Percentiles rank a stretch among this genome's conserved stretches.
phyloP scores from a whole-genome alignment of 345 rosid species.

The Citrus medica region DNA sequence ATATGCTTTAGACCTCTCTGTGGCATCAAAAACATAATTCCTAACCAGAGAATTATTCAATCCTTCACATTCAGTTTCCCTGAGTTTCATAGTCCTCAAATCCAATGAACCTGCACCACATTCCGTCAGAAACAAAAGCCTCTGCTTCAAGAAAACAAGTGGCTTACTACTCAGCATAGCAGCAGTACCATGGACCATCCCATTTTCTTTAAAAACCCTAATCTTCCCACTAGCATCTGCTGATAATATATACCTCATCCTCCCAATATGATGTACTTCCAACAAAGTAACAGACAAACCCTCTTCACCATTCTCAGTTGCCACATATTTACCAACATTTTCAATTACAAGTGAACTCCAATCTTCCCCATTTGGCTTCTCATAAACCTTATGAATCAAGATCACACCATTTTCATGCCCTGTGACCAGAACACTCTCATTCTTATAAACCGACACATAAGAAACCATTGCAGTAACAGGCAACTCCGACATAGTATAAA shows the following conservation, averaged over 20 bases:
- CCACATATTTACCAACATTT: conserved; percentile 43
- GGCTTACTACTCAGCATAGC: conserved; percentile 52
- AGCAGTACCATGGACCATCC: conserved; percentile 70
- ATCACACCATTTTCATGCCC: conserved; percentile 73
- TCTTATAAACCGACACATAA: conserved; percentile 61
- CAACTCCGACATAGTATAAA: conserved; percentile 43
- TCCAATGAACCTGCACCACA: conserved; percentile 93
- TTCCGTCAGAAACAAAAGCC: conserved; percentile 86
- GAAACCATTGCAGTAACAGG: conserved; percentile 79
- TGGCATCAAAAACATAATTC: conserved; percentile 67
- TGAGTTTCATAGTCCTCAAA: conserved; percentile 79
- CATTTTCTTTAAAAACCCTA: conserved; percentile 61
- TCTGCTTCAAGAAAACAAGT: conserved; percentile 82
- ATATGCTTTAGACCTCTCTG: conserved; percentile 87
- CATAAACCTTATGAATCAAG: conserved; percentile 64
- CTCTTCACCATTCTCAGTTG: conserved; percentile 29
- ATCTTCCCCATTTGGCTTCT: conserved; percentile 62
- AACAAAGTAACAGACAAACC: conserved; percentile 49
- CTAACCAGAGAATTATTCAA: conserved; percentile 62
- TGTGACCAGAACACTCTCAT: conserved; percentile 72
- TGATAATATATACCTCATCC: conserved; percentile 65
- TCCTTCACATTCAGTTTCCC: conserved; percentile 88
- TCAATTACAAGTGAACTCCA: conserved; percentile 54
- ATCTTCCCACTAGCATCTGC: conserved; percentile 62
- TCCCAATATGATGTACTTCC: conserved; percentile 92